phyloP scores from a whole-genome alignment of 2,329 filamentous ascomycete genomes.

The Alternaria alternata region DNA sequence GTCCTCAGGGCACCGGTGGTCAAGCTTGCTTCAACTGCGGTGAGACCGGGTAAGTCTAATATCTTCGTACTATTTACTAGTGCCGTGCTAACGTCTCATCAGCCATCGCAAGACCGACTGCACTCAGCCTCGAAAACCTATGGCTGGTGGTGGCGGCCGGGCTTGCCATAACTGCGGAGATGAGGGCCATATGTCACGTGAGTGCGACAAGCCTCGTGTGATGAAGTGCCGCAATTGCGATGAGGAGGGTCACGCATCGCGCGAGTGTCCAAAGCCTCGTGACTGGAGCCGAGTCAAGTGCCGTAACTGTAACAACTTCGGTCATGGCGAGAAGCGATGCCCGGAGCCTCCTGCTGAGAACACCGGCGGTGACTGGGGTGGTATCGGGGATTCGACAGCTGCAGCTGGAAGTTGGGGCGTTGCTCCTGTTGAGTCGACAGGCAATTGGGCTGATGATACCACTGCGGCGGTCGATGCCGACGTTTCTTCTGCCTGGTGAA shows the following conservation, averaged over 20 bases:
- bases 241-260: slow-evolving; percentile 63
- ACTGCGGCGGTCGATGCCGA: slow-evolving; percentile 16
- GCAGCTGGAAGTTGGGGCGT: slow-evolving; percentile 32
- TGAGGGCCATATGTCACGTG: slow-evolving; percentile 36
- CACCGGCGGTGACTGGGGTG: slow-evolving; percentile 32
- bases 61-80: not conserved
- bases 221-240: slow-evolving; percentile 69
- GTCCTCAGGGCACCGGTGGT: slow-evolving; percentile 21
- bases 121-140: slow-evolving; percentile 27
- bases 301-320: slow-evolving; percentile 61
- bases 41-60: slow-evolving; percentile 25
- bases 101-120: slow-evolving; percentile 39
- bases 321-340: slow-evolving; percentile 55
- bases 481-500: slow-evolving; percentile 20
- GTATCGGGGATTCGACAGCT: slow-evolving; percentile 25
- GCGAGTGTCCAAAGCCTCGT: slow-evolving; percentile 47
- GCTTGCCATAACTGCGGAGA: slow-evolving; percentile 41
- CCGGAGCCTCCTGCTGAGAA: slow-evolving; percentile 41
- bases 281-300: slow-evolving; percentile 68
- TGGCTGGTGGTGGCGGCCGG: slow-evolving; percentile 27
- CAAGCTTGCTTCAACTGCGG: slow-evolving; percentile 45
- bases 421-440: slow-evolving; percentile 19
- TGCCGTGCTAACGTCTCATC: slow-evolving; percentile 2
- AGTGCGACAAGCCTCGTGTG: slow-evolving; percentile 39
- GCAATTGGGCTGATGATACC: slow-evolving; percentile 29